Conservation (phyloP, 345 rosid species). For the Sonneratia alba region DNA sequence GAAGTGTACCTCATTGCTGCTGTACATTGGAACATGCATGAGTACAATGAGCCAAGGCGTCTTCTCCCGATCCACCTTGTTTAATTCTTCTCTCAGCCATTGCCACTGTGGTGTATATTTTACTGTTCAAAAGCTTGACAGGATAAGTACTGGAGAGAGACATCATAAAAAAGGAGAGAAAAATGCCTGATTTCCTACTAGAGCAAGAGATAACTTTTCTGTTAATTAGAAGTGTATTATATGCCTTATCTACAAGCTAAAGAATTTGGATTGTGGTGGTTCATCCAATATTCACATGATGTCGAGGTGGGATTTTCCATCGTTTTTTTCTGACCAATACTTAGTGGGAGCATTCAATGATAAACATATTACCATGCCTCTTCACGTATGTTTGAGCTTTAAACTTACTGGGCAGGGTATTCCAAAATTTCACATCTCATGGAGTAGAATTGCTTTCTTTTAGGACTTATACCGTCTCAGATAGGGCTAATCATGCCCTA, state of each 20-base stretch:
- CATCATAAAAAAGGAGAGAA: background rate
- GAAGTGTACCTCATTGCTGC: constrained; percentile 77
- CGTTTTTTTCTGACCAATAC: background rate
- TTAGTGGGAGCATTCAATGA: background rate
- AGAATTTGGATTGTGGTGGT: background rate
- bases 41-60: constrained; percentile 96
- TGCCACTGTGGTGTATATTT: constrained; percentile 79
- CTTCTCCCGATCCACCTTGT: constrained; percentile 78
- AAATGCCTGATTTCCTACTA: background rate
- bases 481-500: background rate
- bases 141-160: constrained; percentile 1
- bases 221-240: background rate
- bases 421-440: background rate
- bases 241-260: background rate
- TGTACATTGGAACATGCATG: constrained; percentile 83
- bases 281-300: background rate
- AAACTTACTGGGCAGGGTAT: background rate
- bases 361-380: background rate
- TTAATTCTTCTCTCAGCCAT: constrained; percentile 66
- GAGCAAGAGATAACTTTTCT: background rate
- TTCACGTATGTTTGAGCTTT: background rate
- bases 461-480: background rate
- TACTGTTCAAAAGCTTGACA: constrained; percentile 33
- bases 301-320: background rate
- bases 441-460: background rate